phyloP scores from a whole-genome alignment of 768 basidiomycete species.

The Pleurotus cornucopiae region DNA sequence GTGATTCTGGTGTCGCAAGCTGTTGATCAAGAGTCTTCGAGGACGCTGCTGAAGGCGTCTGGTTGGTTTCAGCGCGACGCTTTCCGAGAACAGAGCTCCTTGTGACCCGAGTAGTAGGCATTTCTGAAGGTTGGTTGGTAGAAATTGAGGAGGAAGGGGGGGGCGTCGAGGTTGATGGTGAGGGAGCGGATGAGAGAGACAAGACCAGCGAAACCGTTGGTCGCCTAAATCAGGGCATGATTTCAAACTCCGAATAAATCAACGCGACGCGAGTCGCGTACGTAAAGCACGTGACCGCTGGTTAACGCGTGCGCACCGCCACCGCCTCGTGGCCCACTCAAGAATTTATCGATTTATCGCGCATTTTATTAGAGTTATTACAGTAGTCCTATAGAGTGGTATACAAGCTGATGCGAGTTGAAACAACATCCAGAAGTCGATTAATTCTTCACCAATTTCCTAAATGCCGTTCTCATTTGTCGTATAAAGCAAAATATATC shows the following conservation, averaged over 20 bases:
- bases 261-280: conserved; percentile 11
- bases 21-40: conserved; percentile 30
- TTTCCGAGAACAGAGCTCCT: conserved; percentile 27
- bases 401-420: no score
- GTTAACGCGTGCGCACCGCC: not conserved
- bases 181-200: conserved; percentile 8
- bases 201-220: not conserved
- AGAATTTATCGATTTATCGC: no score
- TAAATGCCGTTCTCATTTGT: conserved; percentile 54
- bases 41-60: conserved; percentile 12
- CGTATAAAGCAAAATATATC: conserved; percentile 74
- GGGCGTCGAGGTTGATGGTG: conserved; percentile 6
- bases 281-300: conserved; percentile 1
- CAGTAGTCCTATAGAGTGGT: no score
- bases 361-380: no score
- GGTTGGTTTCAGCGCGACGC: conserved; percentile 22
- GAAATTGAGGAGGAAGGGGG: conserved; percentile 3
- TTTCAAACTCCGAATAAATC: conserved; percentile 11
- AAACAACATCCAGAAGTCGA: not conserved
- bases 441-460: conserved; percentile 16
- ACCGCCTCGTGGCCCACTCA: no score
- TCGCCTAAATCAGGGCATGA: not conserved
- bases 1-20: conserved; percentile 57
- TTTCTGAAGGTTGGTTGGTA: not conserved
- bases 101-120: conserved; percentile 18